Base-by-base conservation (phyloP, 2,329 filamentous ascomycete species). In the Zasmidium angulare region DNA sequence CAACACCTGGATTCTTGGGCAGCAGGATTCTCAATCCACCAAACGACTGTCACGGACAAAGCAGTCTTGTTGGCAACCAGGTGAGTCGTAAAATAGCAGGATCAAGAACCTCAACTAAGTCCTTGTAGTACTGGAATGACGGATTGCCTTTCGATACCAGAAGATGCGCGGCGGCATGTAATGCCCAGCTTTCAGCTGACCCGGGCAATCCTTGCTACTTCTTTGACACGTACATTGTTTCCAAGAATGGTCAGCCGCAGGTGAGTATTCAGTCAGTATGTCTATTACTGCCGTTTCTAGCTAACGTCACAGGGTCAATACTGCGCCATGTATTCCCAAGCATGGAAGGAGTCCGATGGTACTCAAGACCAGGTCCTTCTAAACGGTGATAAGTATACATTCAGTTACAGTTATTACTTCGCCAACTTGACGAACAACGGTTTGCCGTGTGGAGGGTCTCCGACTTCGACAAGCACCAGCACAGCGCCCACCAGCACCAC, bases 111-210 rank as follows among this genome's bases (percentile, higher is more conserved):
- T n/a, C n/a, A n/a, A n/a, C n/a, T n/a, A n/a, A n/a, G n/a, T n/a
- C n/a, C n/a, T 36, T 14, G 14, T 36, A 43, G 52, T 56, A 63
- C 43, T 71, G 71, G 62, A 70, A 69, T 36, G 59, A 59, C 24
- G 66, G 67, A 17, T 36, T 40, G 23, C 69, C 69, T 21, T 74
- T 71, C 56, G 68, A 75, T 54, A 61, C 69, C 23, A 52, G 63
- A 23, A 65, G 71, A n/a, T 76, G 74, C 53, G n/a, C 36, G 2
- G 36, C 50, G 4, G 56, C 56, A 20, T 55, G 56, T 22, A 50
- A 46, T 14, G 58, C 58, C 3, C 53, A 60, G 7, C 47, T 53
- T 14, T n/a, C 20, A 1, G 31, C 49, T 12, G 56, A 60, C 21
- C 48, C 53, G 6, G 29, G n/a, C 19, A 10, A 36, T 23, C 46